Evolutionary conservation across 108 stramenopile species (phyloP).

Genomic region (Nitzschia sp.): DNA sequence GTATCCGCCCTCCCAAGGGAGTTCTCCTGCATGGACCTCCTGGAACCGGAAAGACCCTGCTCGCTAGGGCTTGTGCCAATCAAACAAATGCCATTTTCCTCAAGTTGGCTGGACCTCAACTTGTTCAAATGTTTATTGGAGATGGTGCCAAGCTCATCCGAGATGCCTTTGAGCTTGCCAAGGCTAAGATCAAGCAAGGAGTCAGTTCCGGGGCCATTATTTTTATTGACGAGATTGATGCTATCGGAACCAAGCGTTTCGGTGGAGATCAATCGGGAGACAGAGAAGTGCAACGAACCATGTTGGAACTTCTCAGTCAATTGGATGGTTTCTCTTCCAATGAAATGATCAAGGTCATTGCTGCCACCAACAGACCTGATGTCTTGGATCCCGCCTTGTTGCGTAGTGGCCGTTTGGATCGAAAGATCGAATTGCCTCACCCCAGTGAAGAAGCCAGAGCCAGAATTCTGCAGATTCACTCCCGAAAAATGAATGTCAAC

Average conservation of each 20-base stretch:
- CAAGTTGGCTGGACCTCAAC: slow-evolving; percentile 97
- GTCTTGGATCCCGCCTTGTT: slow-evolving; percentile 97
- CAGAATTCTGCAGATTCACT: slow-evolving; percentile 93
- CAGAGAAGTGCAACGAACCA: slow-evolving; percentile 99
- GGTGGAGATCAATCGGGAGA: slow-evolving; percentile 98
- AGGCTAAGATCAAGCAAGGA: slow-evolving; percentile 88
- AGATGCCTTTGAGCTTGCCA: slow-evolving; percentile 98
- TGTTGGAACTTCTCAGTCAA: slow-evolving; percentile 98
- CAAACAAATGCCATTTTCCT: slow-evolving; percentile 99
- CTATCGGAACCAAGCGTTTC: slow-evolving; percentile 98
- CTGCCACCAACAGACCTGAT: slow-evolving; percentile 97
- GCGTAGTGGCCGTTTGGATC: slow-evolving; percentile 94
- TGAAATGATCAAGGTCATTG: slow-evolving; percentile 99
- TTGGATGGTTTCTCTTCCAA: slow-evolving; percentile 96
- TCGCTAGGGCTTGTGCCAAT: slow-evolving; percentile 98
- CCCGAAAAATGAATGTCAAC: slow-evolving; percentile 89
- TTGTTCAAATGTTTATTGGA: slow-evolving; percentile 99
- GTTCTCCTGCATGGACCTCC: slow-evolving; percentile 95
- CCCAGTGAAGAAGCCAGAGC: slow-evolving; percentile 94
- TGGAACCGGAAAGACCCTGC: slow-evolving; percentile 98
- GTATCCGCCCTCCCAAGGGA: slow-evolving; percentile 99
- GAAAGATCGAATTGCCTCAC: slow-evolving; percentile 99
- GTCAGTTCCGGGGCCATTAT: slow-evolving; percentile 68
- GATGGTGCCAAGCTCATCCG: slow-evolving; percentile 99
- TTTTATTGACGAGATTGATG: slow-evolving; percentile 99